phyloP scores from a whole-genome alignment of 352 stramenopile species.

The Blastocystis sp. region DNA sequence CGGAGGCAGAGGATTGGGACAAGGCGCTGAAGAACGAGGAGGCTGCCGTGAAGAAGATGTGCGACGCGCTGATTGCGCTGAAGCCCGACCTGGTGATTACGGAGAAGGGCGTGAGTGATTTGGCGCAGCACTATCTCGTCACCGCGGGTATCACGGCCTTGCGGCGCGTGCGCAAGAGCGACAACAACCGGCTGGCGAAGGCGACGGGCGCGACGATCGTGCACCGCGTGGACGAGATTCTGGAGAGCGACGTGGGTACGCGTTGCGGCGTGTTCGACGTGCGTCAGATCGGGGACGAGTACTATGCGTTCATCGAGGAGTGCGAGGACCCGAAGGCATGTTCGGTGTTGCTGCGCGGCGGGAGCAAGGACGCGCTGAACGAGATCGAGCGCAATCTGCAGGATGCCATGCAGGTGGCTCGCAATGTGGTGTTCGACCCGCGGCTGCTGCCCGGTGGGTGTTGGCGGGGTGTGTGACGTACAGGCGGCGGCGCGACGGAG shows the following conservation, averaged over 20 bases:
- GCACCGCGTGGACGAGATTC: constrained; percentile 93
- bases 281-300: constrained; percentile 87
- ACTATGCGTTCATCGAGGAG: constrained; percentile 98
- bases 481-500: constrained; percentile 89
- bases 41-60: constrained; percentile 99
- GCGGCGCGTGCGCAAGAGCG: constrained; percentile 94
- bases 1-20: constrained; percentile 97
- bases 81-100: constrained; percentile 99
- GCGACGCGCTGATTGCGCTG: constrained; percentile 90
- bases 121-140: constrained; percentile 98
- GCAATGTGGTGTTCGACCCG: constrained; percentile 97
- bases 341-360: constrained; percentile 93
- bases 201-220: constrained; percentile 95
- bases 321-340: constrained; percentile 96
- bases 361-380: constrained; percentile 98
- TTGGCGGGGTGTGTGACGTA: not conserved
- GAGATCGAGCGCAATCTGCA: constrained; percentile 98
- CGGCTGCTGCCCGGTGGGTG: constrained; percentile 84
- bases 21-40: constrained; percentile 95
- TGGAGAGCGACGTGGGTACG: constrained; percentile 95
- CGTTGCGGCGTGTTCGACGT: constrained; percentile 97
- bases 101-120: constrained; percentile 97
- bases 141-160: constrained; percentile 98
- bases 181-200: constrained; percentile 97
- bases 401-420: constrained; percentile 98